A percentile compares a stretch with the other conserved stretches of the same genome.
phyloP scores from a whole-genome alignment of 2,329 filamentous ascomycete genomes.

The Alternaria brassicicola region DNA sequence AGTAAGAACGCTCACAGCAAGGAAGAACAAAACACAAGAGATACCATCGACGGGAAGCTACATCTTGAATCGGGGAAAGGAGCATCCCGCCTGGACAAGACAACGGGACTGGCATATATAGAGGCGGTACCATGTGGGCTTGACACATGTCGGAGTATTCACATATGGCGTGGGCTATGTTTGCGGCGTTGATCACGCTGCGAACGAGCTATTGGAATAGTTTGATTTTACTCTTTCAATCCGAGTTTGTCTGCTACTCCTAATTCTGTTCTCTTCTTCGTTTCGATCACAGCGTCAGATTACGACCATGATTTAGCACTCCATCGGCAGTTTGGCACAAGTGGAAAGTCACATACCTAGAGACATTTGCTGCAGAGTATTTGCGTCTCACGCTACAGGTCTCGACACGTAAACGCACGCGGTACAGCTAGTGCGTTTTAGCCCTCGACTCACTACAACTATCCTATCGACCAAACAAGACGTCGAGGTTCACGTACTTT shows the following conservation, averaged over 20 bases:
- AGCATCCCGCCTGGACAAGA: not conserved
- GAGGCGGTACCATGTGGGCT: not conserved
- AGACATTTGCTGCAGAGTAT: no score
- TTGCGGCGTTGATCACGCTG: not conserved
- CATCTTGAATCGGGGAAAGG: not conserved
- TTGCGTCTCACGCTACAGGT: no score
- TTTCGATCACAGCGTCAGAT: not conserved
- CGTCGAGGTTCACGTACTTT: no score
- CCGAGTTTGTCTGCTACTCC: not conserved
- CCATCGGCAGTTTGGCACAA: no score
- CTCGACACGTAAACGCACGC: no score
- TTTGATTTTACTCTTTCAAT: not conserved
- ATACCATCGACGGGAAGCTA: not conserved
- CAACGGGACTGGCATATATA: not conserved
- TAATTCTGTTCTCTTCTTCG: not conserved
- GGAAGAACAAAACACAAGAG: not conserved
- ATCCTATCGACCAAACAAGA: no score
- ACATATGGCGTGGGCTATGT: not conserved
- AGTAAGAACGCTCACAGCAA: slow-evolving; percentile 6
- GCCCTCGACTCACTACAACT: no score
- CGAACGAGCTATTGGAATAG: slow-evolving; percentile 1
- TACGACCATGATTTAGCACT: no score
- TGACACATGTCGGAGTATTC: not conserved
- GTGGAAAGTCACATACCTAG: no score
- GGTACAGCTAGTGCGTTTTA: no score